phyloP scores from a whole-genome alignment of 2,329 filamentous ascomycete genomes.

The Botrytis porri region DNA sequence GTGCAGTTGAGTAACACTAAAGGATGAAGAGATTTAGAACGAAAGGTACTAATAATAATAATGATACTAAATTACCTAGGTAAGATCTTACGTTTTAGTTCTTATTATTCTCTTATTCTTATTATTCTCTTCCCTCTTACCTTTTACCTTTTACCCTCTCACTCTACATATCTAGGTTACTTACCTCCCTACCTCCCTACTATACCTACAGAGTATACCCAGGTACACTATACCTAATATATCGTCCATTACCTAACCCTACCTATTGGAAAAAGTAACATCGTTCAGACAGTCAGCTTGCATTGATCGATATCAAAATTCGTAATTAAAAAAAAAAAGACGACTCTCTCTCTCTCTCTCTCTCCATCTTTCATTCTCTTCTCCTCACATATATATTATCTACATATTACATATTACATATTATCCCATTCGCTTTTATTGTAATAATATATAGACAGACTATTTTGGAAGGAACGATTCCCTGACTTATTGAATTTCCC shows the following conservation, averaged over 20 bases:
- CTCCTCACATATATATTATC: neutral
- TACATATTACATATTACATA: neutral
- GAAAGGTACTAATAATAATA: neutral
- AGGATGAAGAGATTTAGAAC: neutral
- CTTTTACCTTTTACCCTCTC: neutral
- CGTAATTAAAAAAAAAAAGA: neutral
- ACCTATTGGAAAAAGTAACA: neutral
- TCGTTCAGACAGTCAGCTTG: neutral
- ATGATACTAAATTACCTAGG: neutral
- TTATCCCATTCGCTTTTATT: neutral
- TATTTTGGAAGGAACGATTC: slow-evolving; percentile 4
- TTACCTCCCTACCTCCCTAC: too few species aligned
- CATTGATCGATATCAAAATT: neutral
- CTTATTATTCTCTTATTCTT: too few species aligned
- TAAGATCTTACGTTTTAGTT: too few species aligned
- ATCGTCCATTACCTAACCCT: neutral
- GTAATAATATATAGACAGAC: neutral
- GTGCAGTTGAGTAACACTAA: neutral
- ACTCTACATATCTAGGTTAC: too few species aligned
- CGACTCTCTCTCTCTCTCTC: too few species aligned
- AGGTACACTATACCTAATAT: neutral
- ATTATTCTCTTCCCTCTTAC: neutral
- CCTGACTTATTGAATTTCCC: slow-evolving; percentile 13
- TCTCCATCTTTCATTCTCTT: neutral
- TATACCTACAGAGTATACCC: neutral